Percentiles rank a stretch among this genome's conserved stretches.
Conservation (phyloP, 257 asterid genomes). For the Nicotiana undulata region DNA sequence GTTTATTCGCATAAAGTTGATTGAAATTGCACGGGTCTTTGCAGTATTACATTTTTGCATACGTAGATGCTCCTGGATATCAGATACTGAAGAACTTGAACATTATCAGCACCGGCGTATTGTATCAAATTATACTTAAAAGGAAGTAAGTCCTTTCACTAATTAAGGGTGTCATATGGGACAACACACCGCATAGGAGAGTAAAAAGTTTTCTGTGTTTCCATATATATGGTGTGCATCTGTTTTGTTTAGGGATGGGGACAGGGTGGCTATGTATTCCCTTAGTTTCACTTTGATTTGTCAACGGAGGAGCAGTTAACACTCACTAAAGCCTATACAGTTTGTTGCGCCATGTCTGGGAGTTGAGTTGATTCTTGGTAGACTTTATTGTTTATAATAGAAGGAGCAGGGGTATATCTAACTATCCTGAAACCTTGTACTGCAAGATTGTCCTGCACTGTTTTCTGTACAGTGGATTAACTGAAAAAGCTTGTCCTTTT, state of each 20-base stretch:
- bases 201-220: not conserved
- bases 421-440: not conserved
- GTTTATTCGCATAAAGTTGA: not conserved
- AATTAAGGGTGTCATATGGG: constrained; percentile 11
- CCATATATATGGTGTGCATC: not conserved
- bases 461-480: not conserved
- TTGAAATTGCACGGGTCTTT: constrained; percentile 23
- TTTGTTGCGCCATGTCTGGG: not conserved
- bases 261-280: not conserved
- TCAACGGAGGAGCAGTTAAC: not conserved
- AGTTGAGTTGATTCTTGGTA: not conserved
- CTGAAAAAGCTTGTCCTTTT: not conserved
- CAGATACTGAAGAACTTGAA: constrained; percentile 93
- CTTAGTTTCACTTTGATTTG: not conserved
- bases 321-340: not conserved
- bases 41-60: constrained; percentile 97
- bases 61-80: constrained; percentile 99
- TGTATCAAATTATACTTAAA: constrained; percentile 86
- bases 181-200: not conserved
- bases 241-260: not conserved
- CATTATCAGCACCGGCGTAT: constrained; percentile 93
- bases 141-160: constrained; percentile 54
- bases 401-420: not conserved
- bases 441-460: not conserved
- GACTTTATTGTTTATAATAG: not conserved